Evolutionary conservation across 2,329 filamentous ascomycete genomes (phyloP).

Genomic region (Colletotrichum abscissum): DNA sequence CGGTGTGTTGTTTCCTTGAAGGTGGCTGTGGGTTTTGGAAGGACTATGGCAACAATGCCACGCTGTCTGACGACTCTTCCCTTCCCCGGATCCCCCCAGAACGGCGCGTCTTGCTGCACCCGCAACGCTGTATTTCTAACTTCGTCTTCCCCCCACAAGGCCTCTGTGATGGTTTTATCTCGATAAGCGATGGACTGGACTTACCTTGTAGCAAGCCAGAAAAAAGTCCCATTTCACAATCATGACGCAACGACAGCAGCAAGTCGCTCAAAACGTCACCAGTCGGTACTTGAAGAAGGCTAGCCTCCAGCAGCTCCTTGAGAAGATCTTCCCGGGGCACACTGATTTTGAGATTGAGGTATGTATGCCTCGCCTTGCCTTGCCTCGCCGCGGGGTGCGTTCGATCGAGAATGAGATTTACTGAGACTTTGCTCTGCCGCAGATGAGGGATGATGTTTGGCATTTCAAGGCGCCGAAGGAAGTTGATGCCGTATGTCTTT

Average conservation of each 20-base stretch:
- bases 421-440: rapidly evolving
- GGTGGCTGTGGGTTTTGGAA: too few relatives aligned
- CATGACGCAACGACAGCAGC: neutral
- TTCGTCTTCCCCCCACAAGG: neutral
- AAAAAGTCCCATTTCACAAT: neutral
- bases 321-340: neutral
- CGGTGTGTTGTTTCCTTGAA: too few relatives aligned
- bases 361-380: neutral
- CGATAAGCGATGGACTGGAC: neutral
- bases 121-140: neutral
- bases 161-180: too few relatives aligned
- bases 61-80: too few relatives aligned
- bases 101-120: neutral
- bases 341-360: neutral
- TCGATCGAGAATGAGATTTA: neutral
- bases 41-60: too few relatives aligned
- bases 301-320: neutral
- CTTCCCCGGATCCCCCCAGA: too few relatives aligned
- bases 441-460: neutral
- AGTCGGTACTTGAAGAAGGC: neutral
- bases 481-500: neutral
- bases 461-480: neutral
- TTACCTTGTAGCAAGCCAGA: neutral
- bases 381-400: too few relatives aligned
- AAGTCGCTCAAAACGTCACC: neutral